Conservation (phyloP, 345 rosid species). For the Melastoma malabathricum region DNA sequence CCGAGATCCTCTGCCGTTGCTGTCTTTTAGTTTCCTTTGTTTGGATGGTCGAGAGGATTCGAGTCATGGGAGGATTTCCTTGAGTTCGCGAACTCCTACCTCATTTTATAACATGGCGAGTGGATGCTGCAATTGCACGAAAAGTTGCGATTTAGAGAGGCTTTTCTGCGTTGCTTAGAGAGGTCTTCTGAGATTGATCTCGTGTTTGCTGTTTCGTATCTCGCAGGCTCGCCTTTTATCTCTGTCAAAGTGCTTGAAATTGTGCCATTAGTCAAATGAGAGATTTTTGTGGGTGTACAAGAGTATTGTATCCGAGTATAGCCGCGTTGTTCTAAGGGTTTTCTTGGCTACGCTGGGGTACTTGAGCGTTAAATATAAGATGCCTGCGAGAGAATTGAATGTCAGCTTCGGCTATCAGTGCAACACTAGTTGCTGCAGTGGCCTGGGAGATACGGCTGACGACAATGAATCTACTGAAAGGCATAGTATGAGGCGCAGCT, state of each 20-base stretch:
- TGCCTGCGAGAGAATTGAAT: conserved; percentile 10
- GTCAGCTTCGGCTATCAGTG: conserved; percentile 16
- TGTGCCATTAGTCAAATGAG: conserved; percentile 12
- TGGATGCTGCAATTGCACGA: no score
- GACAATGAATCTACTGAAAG: background rate
- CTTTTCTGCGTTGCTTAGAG: no score
- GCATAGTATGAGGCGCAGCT: conserved; percentile 9
- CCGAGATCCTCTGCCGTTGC: no score
- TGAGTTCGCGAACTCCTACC: no score
- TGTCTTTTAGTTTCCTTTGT: no score
- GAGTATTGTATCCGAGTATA: no score
- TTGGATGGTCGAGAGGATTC: no score
- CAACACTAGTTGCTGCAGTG: conserved; percentile 4
- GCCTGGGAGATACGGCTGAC: background rate
- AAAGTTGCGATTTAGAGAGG: no score
- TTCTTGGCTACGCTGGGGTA: background rate
- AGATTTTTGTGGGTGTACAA: background rate
- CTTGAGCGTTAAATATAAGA: conserved; percentile 4
- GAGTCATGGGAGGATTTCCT: no score
- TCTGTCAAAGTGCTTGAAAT: conserved; percentile 12
- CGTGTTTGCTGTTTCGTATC: background rate
- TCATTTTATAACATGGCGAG: no score
- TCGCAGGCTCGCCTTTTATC: conserved; percentile 17
- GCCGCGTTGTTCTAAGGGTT: no score
- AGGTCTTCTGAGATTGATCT: no score